Conservation (phyloP, 1,284 basidiomycete genomes). For the Fomitopsis betulina region DNA sequence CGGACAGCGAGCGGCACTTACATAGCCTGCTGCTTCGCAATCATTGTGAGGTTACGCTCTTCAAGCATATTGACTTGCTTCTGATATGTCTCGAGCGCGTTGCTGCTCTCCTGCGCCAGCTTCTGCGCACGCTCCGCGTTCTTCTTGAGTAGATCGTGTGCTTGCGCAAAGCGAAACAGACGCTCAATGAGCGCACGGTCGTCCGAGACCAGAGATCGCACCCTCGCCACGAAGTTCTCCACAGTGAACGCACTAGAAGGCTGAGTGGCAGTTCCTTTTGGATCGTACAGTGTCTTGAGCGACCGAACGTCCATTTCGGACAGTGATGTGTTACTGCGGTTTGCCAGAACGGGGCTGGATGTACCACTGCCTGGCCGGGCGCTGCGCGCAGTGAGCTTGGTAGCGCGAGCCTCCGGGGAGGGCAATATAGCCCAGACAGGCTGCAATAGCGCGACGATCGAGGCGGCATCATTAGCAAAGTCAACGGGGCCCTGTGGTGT, state of each 20-base stretch:
- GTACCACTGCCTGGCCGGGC: slow-evolving; percentile 40
- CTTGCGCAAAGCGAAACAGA: slow-evolving; percentile 77
- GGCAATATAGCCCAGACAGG: slow-evolving; percentile 80
- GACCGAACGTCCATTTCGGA: slow-evolving; percentile 78
- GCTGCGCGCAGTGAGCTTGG: slow-evolving; percentile 51
- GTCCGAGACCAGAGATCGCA: slow-evolving; percentile 76
- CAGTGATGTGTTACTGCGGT: slow-evolving; percentile 43
- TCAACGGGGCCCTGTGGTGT: slow-evolving; percentile 28
- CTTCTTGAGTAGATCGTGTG: slow-evolving; percentile 83
- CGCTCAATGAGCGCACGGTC: slow-evolving; percentile 81
- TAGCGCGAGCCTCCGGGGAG: slow-evolving; percentile 69
- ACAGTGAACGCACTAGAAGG: slow-evolving; percentile 45
- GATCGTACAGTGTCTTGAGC: slow-evolving; percentile 69
- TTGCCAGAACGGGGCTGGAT: slow-evolving; percentile 32
- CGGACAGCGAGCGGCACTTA: slow-evolving; percentile 33
- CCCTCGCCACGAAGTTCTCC: slow-evolving; percentile 70
- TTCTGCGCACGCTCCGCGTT: slow-evolving; percentile 89
- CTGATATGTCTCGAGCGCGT: slow-evolving; percentile 82
- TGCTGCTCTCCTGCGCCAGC: slow-evolving; percentile 76
- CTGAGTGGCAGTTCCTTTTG: slow-evolving; percentile 27
- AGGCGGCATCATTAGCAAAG: slow-evolving; percentile 48
- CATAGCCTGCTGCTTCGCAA: slow-evolving; percentile 48
- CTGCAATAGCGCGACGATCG: slow-evolving; percentile 59
- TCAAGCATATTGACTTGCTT: slow-evolving; percentile 79
- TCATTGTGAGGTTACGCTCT: slow-evolving; percentile 58